phyloP scores from a whole-genome alignment of 495 filamentous ascomycete genomes.

The Chaetomium fimeti region DNA sequence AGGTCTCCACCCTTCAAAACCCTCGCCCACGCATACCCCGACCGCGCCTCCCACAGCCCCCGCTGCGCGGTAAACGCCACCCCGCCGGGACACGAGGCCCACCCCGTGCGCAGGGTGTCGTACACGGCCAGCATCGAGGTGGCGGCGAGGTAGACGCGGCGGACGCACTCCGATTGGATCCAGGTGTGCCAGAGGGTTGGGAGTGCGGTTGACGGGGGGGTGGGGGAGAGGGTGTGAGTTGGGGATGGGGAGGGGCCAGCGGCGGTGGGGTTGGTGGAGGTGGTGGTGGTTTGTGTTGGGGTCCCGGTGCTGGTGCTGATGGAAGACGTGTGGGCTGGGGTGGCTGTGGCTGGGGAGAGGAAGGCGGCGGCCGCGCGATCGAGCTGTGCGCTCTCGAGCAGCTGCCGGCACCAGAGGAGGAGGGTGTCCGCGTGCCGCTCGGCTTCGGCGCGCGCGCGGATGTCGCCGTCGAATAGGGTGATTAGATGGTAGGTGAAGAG shows the following conservation, averaged over 20 bases:
- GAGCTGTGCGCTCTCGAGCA: constrained; percentile 34
- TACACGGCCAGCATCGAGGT: constrained; percentile 32
- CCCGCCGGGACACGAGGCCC: constrained; percentile 35
- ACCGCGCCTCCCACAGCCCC: constrained; percentile 41
- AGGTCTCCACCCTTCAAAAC: constrained; percentile 4
- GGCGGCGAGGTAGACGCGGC: constrained; percentile 35
- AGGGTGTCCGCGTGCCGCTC: constrained; percentile 48
- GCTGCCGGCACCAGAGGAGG: constrained; percentile 40
- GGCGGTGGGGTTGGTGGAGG: background rate
- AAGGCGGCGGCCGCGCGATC: constrained; percentile 26
- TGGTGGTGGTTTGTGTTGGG: background rate
- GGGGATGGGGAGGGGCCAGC: background rate
- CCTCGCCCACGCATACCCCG: constrained; percentile 30
- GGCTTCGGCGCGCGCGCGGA: constrained; percentile 48
- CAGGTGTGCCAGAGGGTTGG: constrained; percentile 37
- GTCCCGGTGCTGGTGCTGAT: background rate
- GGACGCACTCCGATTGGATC: constrained; percentile 39
- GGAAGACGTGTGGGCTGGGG: too few species aligned
- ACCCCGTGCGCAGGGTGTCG: constrained; percentile 35
- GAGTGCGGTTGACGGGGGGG: constrained; percentile 17
- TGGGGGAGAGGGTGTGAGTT: background rate
- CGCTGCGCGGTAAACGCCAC: constrained; percentile 33
- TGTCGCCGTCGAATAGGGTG: constrained; percentile 57
- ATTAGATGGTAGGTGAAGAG: constrained; percentile 55
- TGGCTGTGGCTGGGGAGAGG: background rate